Base-by-base conservation (phyloP, 2,329 filamentous ascomycete species). In the Ophiostoma populinum region DNA sequence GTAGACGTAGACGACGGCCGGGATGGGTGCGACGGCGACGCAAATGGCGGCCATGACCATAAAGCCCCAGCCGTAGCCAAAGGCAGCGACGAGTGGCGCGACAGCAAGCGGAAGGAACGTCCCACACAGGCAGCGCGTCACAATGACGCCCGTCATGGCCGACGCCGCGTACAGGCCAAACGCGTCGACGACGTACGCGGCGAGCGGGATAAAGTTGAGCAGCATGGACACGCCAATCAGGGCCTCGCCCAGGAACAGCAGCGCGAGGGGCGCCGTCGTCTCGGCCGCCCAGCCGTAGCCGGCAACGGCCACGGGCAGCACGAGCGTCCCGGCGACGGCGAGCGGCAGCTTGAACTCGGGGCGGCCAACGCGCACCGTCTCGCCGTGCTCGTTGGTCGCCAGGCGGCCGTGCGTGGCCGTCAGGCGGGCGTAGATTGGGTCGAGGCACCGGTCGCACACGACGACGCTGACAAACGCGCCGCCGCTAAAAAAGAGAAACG, bases 291-390 rank as follows among this genome's bases (percentile, higher is more conserved):
- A 71, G 32, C 68, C 68, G 42, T 69, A 71, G 0, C 53, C 42
- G 0, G 50, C 46, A 7, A 68, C 47, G 11, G 56, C 47, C 3
- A 65, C 21, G 1, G 67, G 67, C 9, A 70, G 49, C 1, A 53
- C 29, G 24, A 66, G 45, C 2, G 52, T 58, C 7, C 64, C 62
- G 16, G 62, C 19, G n/a, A 68, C 58, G 25, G 56, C 45, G 0
- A 72, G 50, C 0, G 68, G 68, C 1, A 74, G 59, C 1, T 67
- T 63, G 46, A 60, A 64, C 46, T 73, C 69, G 2, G 69, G 67
- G 6, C 52, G 54, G 5, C 58, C 64, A 8, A 51, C 47, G 10
- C 58, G 58, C 28, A n/a, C n/a, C 8, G 28, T 8, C 4, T 54
- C 35, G 24, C 36, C 28, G 11, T 27, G 25, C 5, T 24, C 36